Evolutionary conservation across 164 flowering plant species (phyloP).

Genomic region (Chimonanthus salicifolius): DNA sequence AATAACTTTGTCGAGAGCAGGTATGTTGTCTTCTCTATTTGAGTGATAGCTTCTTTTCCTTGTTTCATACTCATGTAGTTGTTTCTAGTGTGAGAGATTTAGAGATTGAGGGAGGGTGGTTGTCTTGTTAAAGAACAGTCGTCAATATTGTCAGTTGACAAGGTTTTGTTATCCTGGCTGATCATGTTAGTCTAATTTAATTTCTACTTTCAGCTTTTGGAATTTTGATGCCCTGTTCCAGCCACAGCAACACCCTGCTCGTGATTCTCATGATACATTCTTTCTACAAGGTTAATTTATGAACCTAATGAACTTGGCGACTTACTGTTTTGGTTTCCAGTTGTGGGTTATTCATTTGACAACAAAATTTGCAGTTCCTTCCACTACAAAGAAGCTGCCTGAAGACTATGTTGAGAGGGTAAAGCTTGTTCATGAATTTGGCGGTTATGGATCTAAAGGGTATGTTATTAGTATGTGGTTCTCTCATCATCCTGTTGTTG

Average conservation of each 20-base stretch:
- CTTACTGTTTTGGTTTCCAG: neutral
- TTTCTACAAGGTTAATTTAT: conserved; percentile 54
- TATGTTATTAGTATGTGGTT: conserved; percentile 21
- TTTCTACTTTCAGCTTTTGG: conserved; percentile 66
- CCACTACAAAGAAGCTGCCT: conserved; percentile 69
- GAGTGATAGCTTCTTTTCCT: neutral
- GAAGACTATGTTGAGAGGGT: conserved; percentile 94
- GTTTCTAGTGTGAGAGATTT: too few relatives aligned
- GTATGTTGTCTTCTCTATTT: conserved; percentile 19
- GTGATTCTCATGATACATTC: conserved; percentile 98
- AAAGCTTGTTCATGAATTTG: conserved; percentile 74
- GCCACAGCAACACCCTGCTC: conserved; percentile 99
- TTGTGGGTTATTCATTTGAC: conserved; percentile 10
- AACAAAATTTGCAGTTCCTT: conserved; percentile 45
- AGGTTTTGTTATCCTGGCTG: neutral
- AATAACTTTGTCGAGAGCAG: conserved; percentile 93
- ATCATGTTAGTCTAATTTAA: neutral
- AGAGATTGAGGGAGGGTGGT: neutral
- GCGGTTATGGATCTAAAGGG: conserved; percentile 95
- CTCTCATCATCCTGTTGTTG: neutral
- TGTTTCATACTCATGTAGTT: too few relatives aligned
- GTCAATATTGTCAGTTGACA: too few relatives aligned
- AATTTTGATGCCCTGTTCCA: conserved; percentile 95
- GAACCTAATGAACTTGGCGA: neutral
- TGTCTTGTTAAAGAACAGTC: too few relatives aligned